Evolutionary conservation across 1,284 basidiomycete species (phyloP).

Genomic region (Moniliella sp.): DNA sequence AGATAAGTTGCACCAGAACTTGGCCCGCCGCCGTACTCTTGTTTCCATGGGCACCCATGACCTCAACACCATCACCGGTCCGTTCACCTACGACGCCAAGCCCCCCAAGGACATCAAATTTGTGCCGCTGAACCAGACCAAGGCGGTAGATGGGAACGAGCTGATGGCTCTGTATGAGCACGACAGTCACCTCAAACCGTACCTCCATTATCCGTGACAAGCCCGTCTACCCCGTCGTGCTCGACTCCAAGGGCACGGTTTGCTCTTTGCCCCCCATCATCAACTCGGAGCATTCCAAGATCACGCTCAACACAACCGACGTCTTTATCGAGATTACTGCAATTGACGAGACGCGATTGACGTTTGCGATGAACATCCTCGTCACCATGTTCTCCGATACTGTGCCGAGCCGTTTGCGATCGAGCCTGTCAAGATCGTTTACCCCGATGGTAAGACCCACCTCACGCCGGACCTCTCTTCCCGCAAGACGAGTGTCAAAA

Average conservation of each 20-base stretch:
- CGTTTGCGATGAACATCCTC: constrained; percentile 81
- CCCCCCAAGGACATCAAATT: constrained; percentile 77
- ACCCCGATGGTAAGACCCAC: constrained; percentile 42
- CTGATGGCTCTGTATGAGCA: constrained; percentile 44
- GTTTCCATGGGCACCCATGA: constrained; percentile 97
- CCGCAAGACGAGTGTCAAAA: constrained; percentile 51
- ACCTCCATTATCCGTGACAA: constrained; percentile 82
- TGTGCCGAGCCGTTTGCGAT: constrained; percentile 59
- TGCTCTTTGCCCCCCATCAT: constrained; percentile 85
- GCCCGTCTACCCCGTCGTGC: constrained; percentile 91
- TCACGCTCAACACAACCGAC: constrained; percentile 76
- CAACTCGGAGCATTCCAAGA: constrained; percentile 53
- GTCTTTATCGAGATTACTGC: constrained; percentile 92
- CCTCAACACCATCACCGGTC: constrained; percentile 62
- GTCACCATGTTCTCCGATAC: constrained; percentile 90
- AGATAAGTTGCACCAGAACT: constrained; percentile 87
- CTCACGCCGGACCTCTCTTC: constrained; percentile 63
- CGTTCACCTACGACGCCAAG: constrained; percentile 75
- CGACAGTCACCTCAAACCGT: constrained; percentile 72
- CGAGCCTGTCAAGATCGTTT: constrained; percentile 25
- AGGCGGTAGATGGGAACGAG: constrained; percentile 38
- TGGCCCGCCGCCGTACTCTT: constrained; percentile 68
- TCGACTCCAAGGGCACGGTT: constrained; percentile 64
- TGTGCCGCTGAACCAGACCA: constrained; percentile 59
- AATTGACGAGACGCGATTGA: constrained; percentile 88